Conservation (phyloP, 2,329 filamentous ascomycete species). For the Epichloe hybrida region DNA sequence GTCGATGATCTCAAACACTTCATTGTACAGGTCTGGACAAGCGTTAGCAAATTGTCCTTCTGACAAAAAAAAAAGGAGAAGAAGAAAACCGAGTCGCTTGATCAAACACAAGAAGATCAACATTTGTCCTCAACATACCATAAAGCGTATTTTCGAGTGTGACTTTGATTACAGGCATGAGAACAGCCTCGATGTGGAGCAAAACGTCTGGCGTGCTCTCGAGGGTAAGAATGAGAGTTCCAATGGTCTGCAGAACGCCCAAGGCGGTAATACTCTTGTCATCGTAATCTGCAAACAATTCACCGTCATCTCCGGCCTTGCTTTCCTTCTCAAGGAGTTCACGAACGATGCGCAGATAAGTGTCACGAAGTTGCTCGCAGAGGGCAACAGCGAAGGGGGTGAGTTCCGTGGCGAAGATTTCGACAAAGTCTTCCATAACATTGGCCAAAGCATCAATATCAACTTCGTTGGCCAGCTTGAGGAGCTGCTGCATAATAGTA, state of each 20-base stretch:
- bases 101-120: too few relatives aligned
- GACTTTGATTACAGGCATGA: slow-evolving; percentile 94
- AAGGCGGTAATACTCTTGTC: slow-evolving; percentile 98
- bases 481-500: slow-evolving; percentile 96
- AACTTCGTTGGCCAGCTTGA: slow-evolving; percentile 94
- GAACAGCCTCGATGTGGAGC: slow-evolving; percentile 81
- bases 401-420: slow-evolving; percentile 92
- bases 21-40: slow-evolving; percentile 72
- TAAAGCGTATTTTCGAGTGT: slow-evolving; percentile 97
- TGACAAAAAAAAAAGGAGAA: too few relatives aligned
- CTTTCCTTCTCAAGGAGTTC: slow-evolving; percentile 83
- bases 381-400: slow-evolving; percentile 94
- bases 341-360: slow-evolving; percentile 83
- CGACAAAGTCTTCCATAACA: slow-evolving; percentile 99
- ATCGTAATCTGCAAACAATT: slow-evolving; percentile 81
- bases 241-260: slow-evolving; percentile 93
- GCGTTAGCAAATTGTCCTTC: background rate
- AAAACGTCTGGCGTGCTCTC: slow-evolving; percentile 96
- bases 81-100: too few relatives aligned
- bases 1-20: slow-evolving; percentile 97
- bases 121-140: slow-evolving; percentile 33
- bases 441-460: slow-evolving; percentile 95
- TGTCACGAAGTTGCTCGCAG: slow-evolving; percentile 90
- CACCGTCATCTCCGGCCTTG: slow-evolving; percentile 61
- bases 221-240: slow-evolving; percentile 87